Evolutionary conservation across 257 asterid species (phyloP).

Genomic region (Jacaranda copaia): DNA sequence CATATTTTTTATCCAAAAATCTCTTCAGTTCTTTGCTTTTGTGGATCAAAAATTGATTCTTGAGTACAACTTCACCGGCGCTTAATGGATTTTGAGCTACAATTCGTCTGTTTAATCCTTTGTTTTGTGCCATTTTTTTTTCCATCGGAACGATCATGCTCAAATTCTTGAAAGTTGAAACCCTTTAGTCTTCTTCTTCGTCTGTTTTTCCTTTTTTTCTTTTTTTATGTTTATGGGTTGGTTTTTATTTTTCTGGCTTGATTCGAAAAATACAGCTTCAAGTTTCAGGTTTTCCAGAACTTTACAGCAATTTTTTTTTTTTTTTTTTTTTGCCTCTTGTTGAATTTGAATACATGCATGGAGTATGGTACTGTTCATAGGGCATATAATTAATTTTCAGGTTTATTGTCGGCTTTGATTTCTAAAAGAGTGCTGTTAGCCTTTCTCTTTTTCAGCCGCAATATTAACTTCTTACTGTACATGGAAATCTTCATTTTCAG

Average conservation of each 20-base stretch:
- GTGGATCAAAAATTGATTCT: slow-evolving; percentile 29
- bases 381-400: slow-evolving; percentile 32
- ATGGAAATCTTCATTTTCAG: slow-evolving; percentile 36
- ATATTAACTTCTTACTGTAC: slow-evolving; percentile 39
- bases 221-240: neutral
- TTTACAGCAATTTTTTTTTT: slow-evolving; percentile 34
- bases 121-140: neutral
- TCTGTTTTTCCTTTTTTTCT: neutral
- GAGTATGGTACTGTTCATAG: slow-evolving; percentile 35
- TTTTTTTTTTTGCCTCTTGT: neutral
- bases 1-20: neutral
- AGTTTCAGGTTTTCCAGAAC: slow-evolving; percentile 37
- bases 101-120: neutral
- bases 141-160: neutral
- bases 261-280: slow-evolving; percentile 11
- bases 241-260: neutral
- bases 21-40: neutral
- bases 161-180: neutral
- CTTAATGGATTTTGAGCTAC: slow-evolving; percentile 2
- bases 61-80: neutral
- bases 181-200: neutral
- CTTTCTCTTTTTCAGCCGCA: slow-evolving; percentile 45
- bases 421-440: slow-evolving; percentile 30
- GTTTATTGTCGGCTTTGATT: slow-evolving; percentile 40
- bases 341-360: slow-evolving; percentile 34